A percentile compares a stretch with the other conserved stretches of the same genome.
phyloP scores from a whole-genome alignment of 2,329 filamentous ascomycete genomes.

The Penicillium hordei region DNA sequence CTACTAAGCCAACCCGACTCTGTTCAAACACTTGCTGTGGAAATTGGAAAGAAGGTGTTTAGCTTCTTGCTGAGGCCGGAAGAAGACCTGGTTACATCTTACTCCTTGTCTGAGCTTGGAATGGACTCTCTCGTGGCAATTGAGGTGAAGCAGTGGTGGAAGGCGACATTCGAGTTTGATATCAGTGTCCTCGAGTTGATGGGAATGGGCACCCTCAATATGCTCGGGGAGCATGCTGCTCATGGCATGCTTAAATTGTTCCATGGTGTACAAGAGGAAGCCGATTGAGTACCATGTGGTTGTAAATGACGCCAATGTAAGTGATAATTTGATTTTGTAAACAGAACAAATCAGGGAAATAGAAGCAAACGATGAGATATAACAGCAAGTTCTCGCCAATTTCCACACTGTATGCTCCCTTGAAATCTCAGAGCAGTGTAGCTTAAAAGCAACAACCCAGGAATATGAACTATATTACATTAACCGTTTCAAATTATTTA shows the following conservation, averaged over 20 bases:
- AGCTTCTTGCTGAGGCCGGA: constrained; percentile 19
- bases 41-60: constrained; percentile 24
- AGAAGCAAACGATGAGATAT: background rate
- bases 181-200: constrained; percentile 30
- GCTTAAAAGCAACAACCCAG: too few species aligned
- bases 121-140: constrained; percentile 34
- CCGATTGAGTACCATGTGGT: background rate
- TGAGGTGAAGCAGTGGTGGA: constrained; percentile 31
- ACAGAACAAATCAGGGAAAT: background rate
- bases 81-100: constrained; percentile 22
- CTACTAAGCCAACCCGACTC: background rate
- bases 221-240: constrained; percentile 15
- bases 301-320: background rate
- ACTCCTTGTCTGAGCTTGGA: constrained; percentile 22
- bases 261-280: background rate
- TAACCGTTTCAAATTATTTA: background rate
- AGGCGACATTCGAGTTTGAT: constrained; percentile 21
- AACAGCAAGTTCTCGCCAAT: background rate
- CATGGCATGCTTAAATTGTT: constrained; percentile 10
- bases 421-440: background rate
- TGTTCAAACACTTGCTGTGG: constrained; percentile 13
- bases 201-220: constrained; percentile 15
- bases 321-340: background rate
- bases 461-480: background rate
- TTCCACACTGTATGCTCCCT: background rate